Percentiles rank a stretch among this genome's conserved stretches.
These are phyloP conservation scores for Geoglossum cookeanum DNA, from an alignment of 2,329 filamentous ascomycete species.

Conservation along the genomic window DNA sequence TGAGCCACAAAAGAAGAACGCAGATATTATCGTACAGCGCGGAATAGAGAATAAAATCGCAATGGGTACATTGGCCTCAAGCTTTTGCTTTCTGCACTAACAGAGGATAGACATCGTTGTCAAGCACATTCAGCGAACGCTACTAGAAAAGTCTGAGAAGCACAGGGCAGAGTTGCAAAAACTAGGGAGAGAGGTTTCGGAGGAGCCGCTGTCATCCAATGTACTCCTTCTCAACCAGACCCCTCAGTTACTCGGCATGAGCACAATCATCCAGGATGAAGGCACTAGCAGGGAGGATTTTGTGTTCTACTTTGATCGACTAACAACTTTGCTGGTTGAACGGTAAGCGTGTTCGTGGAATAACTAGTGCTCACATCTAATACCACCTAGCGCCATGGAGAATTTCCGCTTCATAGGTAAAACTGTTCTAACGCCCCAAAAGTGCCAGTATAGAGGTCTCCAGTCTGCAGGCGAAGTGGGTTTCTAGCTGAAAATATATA, in stretches of 20 bases:
- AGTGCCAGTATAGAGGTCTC: conserved; percentile 52
- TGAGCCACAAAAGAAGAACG: conserved; percentile 73
- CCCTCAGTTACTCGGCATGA: conserved; percentile 69
- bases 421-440: conserved; percentile 51
- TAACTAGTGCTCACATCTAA: conserved; percentile 8
- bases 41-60: conserved; percentile 90
- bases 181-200: conserved; percentile 52
- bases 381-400: conserved; percentile 45
- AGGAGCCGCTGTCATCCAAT: conserved; percentile 53
- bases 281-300: conserved; percentile 72
- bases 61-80: conserved; percentile 37
- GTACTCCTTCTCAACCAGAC: conserved; percentile 59
- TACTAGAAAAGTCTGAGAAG: conserved; percentile 66
- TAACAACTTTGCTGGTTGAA: conserved; percentile 72
- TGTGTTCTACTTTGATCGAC: conserved; percentile 89
- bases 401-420: conserved; percentile 49
- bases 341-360: conserved; percentile 22
- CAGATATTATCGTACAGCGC: conserved; percentile 86
- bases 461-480: conserved; percentile 40
- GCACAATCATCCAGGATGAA: conserved; percentile 71
- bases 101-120: conserved; percentile 57
- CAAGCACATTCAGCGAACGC: conserved; percentile 74
- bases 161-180: conserved; percentile 64
- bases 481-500: not conserved
- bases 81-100: conserved; percentile 15